Percentiles rank a stretch among this genome's conserved stretches.
phyloP scores from a whole-genome alignment of 164 flowering plant genomes.

The Echeveria elegans region DNA sequence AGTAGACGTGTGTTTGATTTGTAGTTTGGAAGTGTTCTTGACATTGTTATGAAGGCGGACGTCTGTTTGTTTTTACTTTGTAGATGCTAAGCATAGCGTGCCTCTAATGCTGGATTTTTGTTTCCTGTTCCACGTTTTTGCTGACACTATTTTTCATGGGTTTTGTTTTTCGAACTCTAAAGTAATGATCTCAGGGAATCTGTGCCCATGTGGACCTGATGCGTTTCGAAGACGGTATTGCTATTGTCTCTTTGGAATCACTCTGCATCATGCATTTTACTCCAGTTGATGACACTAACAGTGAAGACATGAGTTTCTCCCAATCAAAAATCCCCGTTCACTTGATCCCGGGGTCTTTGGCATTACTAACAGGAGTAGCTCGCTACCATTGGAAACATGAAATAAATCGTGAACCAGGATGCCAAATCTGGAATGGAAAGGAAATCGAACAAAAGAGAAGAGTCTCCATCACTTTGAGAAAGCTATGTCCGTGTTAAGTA shows the following conservation, averaged over 20 bases:
- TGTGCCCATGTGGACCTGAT: conserved; percentile 84
- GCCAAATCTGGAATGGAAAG: conserved; percentile 70
- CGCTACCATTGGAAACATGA: conserved; percentile 90
- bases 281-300: conserved; percentile 17
- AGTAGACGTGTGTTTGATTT: not conserved
- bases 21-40: not conserved
- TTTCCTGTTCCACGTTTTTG: not conserved
- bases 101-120: not conserved
- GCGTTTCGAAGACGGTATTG: conserved; percentile 96
- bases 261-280: conserved; percentile 81
- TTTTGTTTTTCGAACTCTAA: not conserved
- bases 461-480: conserved; percentile 72
- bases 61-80: not conserved
- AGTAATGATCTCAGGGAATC: conserved; percentile 51
- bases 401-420: conserved; percentile 73
- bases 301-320: not conserved
- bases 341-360: conserved; percentile 66
- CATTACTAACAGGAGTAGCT: conserved; percentile 78
- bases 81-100: not conserved
- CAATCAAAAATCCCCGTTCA: conserved; percentile 38
- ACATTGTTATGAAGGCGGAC: not conserved
- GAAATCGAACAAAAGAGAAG: conserved; percentile 58
- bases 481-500: conserved; percentile 30
- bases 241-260: conserved; percentile 80
- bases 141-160: not conserved